Base-by-base conservation (phyloP, 805 yeast genomes). In the Metschnikowia kunwiensis region DNA sequence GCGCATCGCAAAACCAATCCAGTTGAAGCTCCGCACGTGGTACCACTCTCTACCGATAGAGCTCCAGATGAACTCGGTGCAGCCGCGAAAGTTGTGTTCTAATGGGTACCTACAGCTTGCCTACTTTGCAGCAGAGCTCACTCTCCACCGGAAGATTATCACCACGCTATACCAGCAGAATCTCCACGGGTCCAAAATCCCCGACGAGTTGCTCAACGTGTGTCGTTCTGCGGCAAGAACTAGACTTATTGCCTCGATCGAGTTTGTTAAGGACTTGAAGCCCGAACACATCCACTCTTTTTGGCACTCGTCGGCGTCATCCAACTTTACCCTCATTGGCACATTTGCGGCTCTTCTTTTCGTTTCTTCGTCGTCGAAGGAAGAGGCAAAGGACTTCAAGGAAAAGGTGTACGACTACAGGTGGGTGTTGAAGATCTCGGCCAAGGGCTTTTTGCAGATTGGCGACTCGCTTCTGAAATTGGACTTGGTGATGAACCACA, bases 201-300 rank as follows among this genome's bases (percentile, higher is more conserved):
- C 71, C 3, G 47, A 49, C 5, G 71, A 67, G 42, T 49, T 68
- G 31, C 52, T 63, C 3, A 52, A 48, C 29, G 88, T 88, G 1
- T 87, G 96, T 55, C 72, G 96, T 27, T 69, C 81, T 19, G 96
- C 96, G 0, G 97, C 96, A 1, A 78, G 74, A 40, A 82, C 94
- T 1, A 68, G 97, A 52, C 66, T 89, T 12, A 61, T 76, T 6
- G 95, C 96, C 0, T 86, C 96, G 0, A 76, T 85, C 42, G 93
- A 84, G 36, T 84, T 86, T 57, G 80, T 86, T 7, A 65, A 81
- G 32, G 82, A 78, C 42, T 68, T 89, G 56, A 81, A 80, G 48
- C 81, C 83, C 7, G 95, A 87, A 48, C 95, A 87, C 53, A 71
- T 86, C 31, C 89, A 81, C 54, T 78, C 95, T 8, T 88, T 87